phyloP scores from a whole-genome alignment of 2,329 filamentous ascomycete species.

The Pestalotiopsis sp. region DNA sequence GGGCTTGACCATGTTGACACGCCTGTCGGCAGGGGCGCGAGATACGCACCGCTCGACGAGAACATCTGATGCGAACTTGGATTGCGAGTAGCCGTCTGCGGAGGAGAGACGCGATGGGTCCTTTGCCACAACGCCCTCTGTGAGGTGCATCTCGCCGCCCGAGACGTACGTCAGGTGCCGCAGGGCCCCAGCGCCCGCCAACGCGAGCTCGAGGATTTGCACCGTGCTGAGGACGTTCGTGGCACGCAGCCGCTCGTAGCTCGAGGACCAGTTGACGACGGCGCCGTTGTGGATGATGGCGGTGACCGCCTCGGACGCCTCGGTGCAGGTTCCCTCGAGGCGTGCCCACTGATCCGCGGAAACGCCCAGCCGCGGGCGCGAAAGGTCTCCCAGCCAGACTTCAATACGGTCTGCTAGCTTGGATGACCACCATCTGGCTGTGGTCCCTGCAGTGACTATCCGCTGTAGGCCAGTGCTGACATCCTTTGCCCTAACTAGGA shows the following conservation, averaged over 20 bases:
- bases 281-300: slow-evolving; percentile 57
- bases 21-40: not conserved
- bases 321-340: slow-evolving; percentile 1
- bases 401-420: not conserved
- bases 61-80: slow-evolving; percentile 6
- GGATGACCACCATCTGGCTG: slow-evolving; percentile 2
- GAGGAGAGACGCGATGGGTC: not conserved
- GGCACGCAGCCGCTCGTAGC: slow-evolving; percentile 35
- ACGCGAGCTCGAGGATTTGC: slow-evolving; percentile 34
- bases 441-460: not conserved
- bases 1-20: slow-evolving; percentile 8
- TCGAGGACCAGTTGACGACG: slow-evolving; percentile 39
- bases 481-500: not conserved
- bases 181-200: not conserved
- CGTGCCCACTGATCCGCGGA: not conserved
- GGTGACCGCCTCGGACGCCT: slow-evolving; percentile 16
- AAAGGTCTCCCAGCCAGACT: slow-evolving; percentile 11
- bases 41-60: not conserved
- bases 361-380: slow-evolving; percentile 6
- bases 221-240: slow-evolving; percentile 39
- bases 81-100: slow-evolving; percentile 6
- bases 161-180: not conserved
- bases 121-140: not conserved
- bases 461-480: not conserved
- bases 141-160: not conserved